phyloP scores from a whole-genome alignment of 352 stramenopile genomes.

The Halophytophthora polymorphica region DNA sequence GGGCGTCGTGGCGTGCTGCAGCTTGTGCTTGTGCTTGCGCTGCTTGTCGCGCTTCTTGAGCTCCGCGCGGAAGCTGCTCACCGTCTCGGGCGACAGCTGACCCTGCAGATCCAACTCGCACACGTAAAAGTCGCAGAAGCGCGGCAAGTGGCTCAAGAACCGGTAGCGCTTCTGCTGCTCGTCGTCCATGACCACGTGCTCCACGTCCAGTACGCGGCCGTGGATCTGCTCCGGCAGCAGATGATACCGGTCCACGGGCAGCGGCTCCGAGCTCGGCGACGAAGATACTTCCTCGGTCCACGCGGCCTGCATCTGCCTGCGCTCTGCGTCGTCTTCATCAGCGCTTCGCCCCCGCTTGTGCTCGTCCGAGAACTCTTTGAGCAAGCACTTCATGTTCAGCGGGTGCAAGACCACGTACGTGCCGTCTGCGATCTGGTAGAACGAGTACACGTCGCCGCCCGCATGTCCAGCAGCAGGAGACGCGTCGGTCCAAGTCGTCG shows the following conservation, averaged over 20 bases:
- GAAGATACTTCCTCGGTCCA: conserved; percentile 27
- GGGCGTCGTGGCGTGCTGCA: conserved; percentile 19
- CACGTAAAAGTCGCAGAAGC: conserved; percentile 87
- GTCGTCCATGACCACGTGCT: conserved; percentile 87
- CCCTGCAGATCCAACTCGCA: conserved; percentile 79
- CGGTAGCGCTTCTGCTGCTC: conserved; percentile 81
- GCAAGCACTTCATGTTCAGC: conserved; percentile 87
- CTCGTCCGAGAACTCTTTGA: conserved; percentile 65
- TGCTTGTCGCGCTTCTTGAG: conserved; percentile 78
- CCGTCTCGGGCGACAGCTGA: conserved; percentile 67
- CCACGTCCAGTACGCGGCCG: conserved; percentile 76
- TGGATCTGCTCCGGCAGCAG: conserved; percentile 49
- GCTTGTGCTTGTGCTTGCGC: conserved; percentile 53
- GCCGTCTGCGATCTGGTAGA: conserved; percentile 84
- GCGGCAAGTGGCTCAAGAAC: conserved; percentile 83
- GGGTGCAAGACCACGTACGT: conserved; percentile 89
- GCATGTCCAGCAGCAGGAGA: background rate
- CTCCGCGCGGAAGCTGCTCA: conserved; percentile 54
- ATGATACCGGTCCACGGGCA: conserved; percentile 39
- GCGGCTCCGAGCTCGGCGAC: conserved; percentile 9
- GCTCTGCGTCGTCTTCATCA: conserved; percentile 5
- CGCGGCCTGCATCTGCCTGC: conserved; percentile 24
- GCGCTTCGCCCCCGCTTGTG: conserved; percentile 20
- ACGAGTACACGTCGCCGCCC: conserved; percentile 59
- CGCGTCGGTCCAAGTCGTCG: conserved; percentile 5